Percentiles rank a stretch among this genome's conserved stretches.
Conservation (phyloP, 176 grass and related monocot genomes). For the Oryza glumipatula region DNA sequence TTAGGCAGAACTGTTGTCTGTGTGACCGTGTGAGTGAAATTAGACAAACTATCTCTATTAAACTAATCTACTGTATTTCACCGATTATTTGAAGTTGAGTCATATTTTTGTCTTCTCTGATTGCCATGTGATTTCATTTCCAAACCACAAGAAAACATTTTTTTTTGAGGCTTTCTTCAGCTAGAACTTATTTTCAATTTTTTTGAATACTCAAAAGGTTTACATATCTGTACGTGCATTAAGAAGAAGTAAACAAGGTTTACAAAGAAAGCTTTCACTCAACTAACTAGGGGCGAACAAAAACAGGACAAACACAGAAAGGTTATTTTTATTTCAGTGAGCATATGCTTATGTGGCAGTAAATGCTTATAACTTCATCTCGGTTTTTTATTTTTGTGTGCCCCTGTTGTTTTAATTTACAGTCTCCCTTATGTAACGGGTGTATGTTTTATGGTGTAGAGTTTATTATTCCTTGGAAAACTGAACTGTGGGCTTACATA, state of each 20-base stretch:
- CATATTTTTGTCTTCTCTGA: not conserved
- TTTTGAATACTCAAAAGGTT: too few relatives aligned
- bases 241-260: too few relatives aligned
- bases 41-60: not conserved
- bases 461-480: constrained; percentile 1
- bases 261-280: too few relatives aligned
- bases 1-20: not conserved
- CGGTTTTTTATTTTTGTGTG: constrained; percentile 6
- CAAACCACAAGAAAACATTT: not conserved
- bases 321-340: not conserved
- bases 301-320: too few relatives aligned
- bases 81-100: not conserved
- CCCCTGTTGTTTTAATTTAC: not conserved
- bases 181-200: not conserved
- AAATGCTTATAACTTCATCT: not conserved
- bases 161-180: not conserved
- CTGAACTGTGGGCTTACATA: constrained; percentile 13
- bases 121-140: constrained; percentile 15
- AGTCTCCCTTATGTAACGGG: not conserved
- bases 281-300: too few relatives aligned
- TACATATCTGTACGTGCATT: too few relatives aligned
- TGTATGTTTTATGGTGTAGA: not conserved
- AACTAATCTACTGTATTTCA: constrained; percentile 11
- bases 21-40: constrained; percentile 14
- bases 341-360: constrained; percentile 1